Base-by-base conservation (phyloP, 2,329 filamentous ascomycete genomes). In the Raffaelea deltoideospora region DNA sequence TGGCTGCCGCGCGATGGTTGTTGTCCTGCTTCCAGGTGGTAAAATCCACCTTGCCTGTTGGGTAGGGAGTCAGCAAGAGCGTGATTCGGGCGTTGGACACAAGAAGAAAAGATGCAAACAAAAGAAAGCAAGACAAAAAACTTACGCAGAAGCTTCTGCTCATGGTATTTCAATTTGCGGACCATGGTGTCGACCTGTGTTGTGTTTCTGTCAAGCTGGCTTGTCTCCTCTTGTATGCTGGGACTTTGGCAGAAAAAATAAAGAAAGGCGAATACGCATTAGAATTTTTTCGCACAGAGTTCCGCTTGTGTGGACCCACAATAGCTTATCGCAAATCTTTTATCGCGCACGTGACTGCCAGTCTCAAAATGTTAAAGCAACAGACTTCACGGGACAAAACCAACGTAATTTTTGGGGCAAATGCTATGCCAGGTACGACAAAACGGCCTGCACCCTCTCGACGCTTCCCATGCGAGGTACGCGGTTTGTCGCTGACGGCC, bases 81-180 rank as follows among this genome's bases (percentile, higher is more conserved):
- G 7, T 4, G 10, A 17, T 10, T 8, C n/a, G n/a, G n/a, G n/a
- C n/a, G n/a, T n/a, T n/a, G n/a, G n/a, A n/a, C n/a, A n/a, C n/a
- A n/a, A n/a, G n/a, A n/a, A n/a, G n/a, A n/a, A n/a, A n/a, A n/a
- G n/a, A n/a, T n/a, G n/a, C 15, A 23, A 1, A 5, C 15, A 18
- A 11, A 15, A 11, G 13, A 21, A 11, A 18, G n/a, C 10, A 2
- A 3, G 11, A 28, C 4, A 20, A 31, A 4, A 14, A 14, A 35
- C 43, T 19, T 42, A 46, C 45, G 43, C 34, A 96, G 74, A 54
- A 96, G 80, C 70, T 90, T 92, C 56, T 90, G 76, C 76, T 98
- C 90, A 62, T 95, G 88, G 61, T 93, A 75, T 63, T 95, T 96
- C 54, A 98, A 76, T 66, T 93, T 86, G 50, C 90, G 80, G 48